Base-by-base conservation (phyloP, 2,329 filamentous ascomycete genomes). In the Aspergillus brasiliensis region DNA sequence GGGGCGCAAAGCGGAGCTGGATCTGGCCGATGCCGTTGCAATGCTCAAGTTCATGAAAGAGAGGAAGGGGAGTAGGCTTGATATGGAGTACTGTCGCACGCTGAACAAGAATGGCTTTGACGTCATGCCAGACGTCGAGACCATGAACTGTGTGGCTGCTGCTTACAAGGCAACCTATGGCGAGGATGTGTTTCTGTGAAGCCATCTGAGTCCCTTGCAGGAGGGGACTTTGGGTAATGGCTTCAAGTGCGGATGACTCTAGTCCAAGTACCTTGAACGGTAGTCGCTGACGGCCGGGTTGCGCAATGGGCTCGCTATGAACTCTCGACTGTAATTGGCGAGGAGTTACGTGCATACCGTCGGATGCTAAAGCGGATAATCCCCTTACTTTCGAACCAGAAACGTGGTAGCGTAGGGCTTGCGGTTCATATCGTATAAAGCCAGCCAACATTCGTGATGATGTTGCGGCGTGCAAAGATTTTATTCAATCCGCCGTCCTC, bases 61-160 rank as follows among this genome's bases (percentile, higher is more conserved):
- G 5, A 60, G 59, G 13, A 65, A 70, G 19, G 49, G 62, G 2
- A 63, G 63, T 8, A 65, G 64, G 7, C 57, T 74, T 40, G 62
- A 73, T 47, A 55, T 46, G 51, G 69, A 72, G 53, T 56, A 64
- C 5, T 64, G 72, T 47, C 68, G 70, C 13, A 68, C 62, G 7
- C 58, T 74, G 61, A 72, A 71, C 47, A 58, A 70, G 37, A 70
- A 69, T 53, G 64, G 61, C 11, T 71, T 70, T 46, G 73, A 75
- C 37, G 61, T 69, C 21, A 23, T 64, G 17, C 73, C 72, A 2
- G 68, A 72, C 56, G 42, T 62, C 10, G 28, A 25, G 21, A 74
- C 70, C n/a, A 73, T 74, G 71, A 52, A 67, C 15, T 60, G 58
- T 7, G 62, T 75, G 3, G 69, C 69, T 34, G 60, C 55, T 3